A percentile compares a stretch with the other conserved stretches of the same genome.
Conservation (phyloP, 1,284 basidiomycete genomes). For the Irpex rosettiformis region DNA sequence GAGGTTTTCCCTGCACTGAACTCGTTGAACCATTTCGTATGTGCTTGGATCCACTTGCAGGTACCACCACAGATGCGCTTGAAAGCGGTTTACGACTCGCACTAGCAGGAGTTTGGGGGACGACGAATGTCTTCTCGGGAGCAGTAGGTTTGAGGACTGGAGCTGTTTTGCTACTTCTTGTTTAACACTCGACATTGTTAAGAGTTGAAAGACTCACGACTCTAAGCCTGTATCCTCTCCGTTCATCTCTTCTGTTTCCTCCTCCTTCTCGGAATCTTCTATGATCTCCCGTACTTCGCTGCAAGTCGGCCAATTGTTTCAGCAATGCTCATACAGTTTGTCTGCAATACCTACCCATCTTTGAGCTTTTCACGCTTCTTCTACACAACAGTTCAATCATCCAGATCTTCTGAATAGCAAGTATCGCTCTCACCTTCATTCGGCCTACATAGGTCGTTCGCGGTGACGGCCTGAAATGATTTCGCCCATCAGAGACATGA, state of each 20-base stretch:
- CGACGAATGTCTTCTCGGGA: neutral
- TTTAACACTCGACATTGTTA: neutral
- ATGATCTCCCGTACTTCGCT: too few species aligned
- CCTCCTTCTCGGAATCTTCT: neutral
- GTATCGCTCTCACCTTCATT: neutral
- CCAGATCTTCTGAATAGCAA: neutral
- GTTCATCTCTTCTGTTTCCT: neutral
- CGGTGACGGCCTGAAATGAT: neutral
- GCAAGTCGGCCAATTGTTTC: neutral
- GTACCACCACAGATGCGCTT: neutral
- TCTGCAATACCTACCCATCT: neutral
- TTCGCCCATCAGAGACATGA: neutral
- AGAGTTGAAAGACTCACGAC: neutral
- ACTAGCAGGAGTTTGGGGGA: neutral
- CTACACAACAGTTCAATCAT: neutral
- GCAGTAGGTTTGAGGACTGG: neutral
- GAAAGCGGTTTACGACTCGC: neutral
- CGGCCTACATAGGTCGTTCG: constrained; percentile 1
- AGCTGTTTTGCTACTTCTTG: neutral
- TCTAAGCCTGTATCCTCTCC: neutral
- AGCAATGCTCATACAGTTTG: too few species aligned
- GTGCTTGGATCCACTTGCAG: neutral
- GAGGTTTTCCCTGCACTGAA: neutral
- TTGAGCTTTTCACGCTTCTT: neutral
- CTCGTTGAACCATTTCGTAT: neutral